Base-by-base conservation (phyloP, 1,139 yeast genomes). In the Suhomyces guaymorum region DNA sequence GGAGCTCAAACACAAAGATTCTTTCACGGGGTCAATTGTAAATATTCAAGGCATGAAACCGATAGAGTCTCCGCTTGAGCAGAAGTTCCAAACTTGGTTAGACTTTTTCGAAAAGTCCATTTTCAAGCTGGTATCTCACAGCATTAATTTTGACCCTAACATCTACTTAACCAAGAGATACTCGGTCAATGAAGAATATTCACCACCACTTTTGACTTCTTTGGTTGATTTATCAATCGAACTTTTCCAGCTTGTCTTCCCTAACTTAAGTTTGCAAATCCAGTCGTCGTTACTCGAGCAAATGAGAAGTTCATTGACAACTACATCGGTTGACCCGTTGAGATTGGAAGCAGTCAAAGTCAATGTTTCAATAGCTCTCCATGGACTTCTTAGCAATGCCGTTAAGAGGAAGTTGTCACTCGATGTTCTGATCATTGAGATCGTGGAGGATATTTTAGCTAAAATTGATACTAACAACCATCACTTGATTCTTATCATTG, bases 211-310 rank as follows among this genome's bases (percentile, higher is more conserved):
- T 9, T 55, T 66, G 2, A 79, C 82, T 0, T 71, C 87, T 16
- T 69, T 85, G 9, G 75, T 88, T 15, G 96, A 92, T 57, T 59
- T 77, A 1, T 82, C 96, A 0, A 81, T 92, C 49, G 89, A 83
- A 41, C 66, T 89, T 4, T 86, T 89, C 51, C 80, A 85, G 8
- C 53, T 74, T 7, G 71, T 84, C 1, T 84, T 92, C 47, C 88
- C 95, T 0, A 68, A 73, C 41, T 73, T 92, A 48, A 78, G 90
- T n/a, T 60, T 78, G 7, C 86, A 88, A 44, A 84, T 92, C 37
- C 97, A 92, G 52, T 82, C 84, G 38, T 88, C 97, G 1, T 70
- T 92, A 23, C 59, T 92, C 30, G 97, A 90, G 47, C 89, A 83
- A 41, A 63, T 92, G 43, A 72, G 90, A 47, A 67, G 80, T 3